phyloP scores from a whole-genome alignment of 2,329 filamentous ascomycete species.

The Trichoderma sp. region DNA sequence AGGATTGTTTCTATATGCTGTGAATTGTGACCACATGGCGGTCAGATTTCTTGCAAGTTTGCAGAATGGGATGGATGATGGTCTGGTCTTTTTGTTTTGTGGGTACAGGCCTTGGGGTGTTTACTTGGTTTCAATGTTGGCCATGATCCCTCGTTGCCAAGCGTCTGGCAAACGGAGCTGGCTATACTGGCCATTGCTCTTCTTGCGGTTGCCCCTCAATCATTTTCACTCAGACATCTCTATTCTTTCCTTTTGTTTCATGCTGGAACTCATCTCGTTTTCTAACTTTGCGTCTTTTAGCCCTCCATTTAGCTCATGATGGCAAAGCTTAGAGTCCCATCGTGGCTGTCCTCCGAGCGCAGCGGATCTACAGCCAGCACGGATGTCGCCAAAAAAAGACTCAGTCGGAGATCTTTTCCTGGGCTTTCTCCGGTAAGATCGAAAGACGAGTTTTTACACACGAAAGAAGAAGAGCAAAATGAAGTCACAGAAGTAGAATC shows the following conservation, averaged over 20 bases:
- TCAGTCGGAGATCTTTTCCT: constrained; percentile 35
- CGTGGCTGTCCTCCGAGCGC: constrained; percentile 32
- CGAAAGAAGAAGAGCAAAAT: not conserved
- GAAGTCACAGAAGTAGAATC: constrained; percentile 5
- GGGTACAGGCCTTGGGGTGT: not conserved
- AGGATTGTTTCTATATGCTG: not conserved
- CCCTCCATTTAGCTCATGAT: constrained; percentile 22
- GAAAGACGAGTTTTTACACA: constrained; percentile 22
- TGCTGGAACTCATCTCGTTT: not conserved
- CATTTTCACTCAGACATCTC: not conserved
- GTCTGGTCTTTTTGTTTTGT: not conserved
- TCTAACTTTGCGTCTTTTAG: not conserved
- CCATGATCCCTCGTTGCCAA: not conserved
- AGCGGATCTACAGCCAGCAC: constrained; percentile 24
- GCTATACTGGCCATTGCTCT: not conserved
- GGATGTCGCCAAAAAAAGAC: constrained; percentile 34
- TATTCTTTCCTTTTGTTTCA: not conserved
- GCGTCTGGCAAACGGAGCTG: not conserved
- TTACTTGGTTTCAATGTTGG: not conserved
- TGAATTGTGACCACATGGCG: not conserved
- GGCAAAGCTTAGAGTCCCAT: constrained; percentile 36
- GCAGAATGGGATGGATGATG: not conserved
- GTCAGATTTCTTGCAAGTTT: not conserved
- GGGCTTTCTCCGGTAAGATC: constrained; percentile 28
- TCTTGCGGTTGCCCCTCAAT: not conserved